These are phyloP conservation scores for Psidium friedrichsthalianum DNA, from an alignment of 345 rosid species.

Conservation along the genomic window DNA sequence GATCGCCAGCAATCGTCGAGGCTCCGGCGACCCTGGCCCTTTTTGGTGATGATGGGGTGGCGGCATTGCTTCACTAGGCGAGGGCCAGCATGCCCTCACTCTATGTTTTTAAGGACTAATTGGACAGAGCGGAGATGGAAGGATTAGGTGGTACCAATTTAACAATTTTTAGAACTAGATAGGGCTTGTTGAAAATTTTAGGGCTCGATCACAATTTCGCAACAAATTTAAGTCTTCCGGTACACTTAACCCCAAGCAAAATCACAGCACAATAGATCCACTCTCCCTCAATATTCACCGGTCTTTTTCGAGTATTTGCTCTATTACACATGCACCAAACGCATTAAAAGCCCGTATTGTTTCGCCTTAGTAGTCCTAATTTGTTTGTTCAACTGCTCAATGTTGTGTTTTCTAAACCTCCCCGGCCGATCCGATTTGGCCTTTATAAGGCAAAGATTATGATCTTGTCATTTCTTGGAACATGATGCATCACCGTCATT, in stretches of 20 bases:
- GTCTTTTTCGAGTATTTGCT: neutral
- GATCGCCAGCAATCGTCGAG: too few species aligned
- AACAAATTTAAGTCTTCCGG: neutral
- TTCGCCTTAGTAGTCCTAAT: neutral
- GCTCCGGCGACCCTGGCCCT: neutral
- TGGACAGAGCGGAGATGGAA: neutral
- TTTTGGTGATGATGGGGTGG: neutral
- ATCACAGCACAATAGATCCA: neutral
- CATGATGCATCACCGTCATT: too few species aligned
- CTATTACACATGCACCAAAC: neutral
- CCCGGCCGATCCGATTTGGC: neutral
- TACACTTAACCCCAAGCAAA: neutral
- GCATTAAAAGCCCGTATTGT: neutral
- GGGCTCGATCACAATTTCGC: fast-evolving
- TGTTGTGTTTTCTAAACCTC: neutral
- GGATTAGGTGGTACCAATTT: neutral
- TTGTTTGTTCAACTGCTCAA: neutral
- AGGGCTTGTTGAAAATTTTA: neutral
- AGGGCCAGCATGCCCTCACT: neutral
- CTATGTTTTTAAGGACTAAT: neutral
- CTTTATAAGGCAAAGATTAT: neutral
- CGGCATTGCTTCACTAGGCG: neutral
- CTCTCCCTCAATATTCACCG: neutral
- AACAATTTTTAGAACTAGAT: neutral
- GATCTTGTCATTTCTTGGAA: too few species aligned